Conservation (phyloP, 129 eudicot species). For the Erigeron canadensis region DNA sequence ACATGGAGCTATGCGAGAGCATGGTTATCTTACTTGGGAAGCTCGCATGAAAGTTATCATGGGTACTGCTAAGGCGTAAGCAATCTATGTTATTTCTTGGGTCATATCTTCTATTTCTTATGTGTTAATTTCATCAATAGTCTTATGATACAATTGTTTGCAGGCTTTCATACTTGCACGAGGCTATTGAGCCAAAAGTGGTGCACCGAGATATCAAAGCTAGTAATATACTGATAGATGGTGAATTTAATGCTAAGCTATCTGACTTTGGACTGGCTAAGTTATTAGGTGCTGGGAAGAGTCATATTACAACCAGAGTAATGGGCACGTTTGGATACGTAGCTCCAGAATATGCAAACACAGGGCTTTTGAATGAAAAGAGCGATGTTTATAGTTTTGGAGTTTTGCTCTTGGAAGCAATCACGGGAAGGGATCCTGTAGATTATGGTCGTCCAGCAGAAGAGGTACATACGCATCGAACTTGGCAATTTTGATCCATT, state of each 20-base stretch:
- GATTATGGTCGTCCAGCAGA: slow-evolving; percentile 78
- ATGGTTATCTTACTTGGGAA: slow-evolving; percentile 85
- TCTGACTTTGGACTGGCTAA: slow-evolving; percentile 91
- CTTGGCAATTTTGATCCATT: neutral
- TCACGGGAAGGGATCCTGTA: slow-evolving; percentile 84
- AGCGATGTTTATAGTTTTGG: slow-evolving; percentile 90
- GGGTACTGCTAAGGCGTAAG: slow-evolving; percentile 89
- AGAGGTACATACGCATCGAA: slow-evolving; percentile 44
- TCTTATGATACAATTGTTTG: neutral
- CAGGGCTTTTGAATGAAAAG: slow-evolving; percentile 80
- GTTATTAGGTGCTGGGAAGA: slow-evolving; percentile 81
- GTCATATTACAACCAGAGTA: slow-evolving; percentile 78
- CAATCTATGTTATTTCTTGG: slow-evolving; percentile 7
- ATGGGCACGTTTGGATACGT: slow-evolving; percentile 95
- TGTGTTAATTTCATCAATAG: neutral
- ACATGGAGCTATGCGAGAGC: slow-evolving; percentile 74
- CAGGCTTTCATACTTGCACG: slow-evolving; percentile 82
- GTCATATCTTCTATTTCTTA: neutral
- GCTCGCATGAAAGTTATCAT: slow-evolving; percentile 76
- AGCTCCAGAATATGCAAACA: slow-evolving; percentile 91
- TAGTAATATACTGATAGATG: slow-evolving; percentile 74
- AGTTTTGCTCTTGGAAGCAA: slow-evolving; percentile 75
- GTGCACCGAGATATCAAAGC: slow-evolving; percentile 88
- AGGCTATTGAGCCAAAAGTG: slow-evolving; percentile 89
- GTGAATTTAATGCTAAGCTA: slow-evolving; percentile 69